Evolutionary conservation across 106 monocot genomes (phyloP), one percentile per base, ranked within the genome.

Genomic region (Hemerocallis citrina): DNA sequence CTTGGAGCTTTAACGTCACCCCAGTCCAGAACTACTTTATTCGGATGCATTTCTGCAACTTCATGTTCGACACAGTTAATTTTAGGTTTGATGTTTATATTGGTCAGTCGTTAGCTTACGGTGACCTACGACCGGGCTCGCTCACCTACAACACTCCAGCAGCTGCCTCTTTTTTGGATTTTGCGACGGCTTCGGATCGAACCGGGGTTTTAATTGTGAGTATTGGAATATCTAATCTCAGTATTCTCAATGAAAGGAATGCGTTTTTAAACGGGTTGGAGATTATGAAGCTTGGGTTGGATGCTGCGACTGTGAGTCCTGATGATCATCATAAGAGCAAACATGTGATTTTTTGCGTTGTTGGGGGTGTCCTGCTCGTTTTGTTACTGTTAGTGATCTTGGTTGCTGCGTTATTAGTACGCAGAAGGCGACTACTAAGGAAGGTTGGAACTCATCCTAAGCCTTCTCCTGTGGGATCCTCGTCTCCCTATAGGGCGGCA

Each of bases 41-140:
- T 15, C 69, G 88, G 12, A 48, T 80, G 59, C 88, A 89, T 49
- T 89, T 84, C 71, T 89, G 88, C 68, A 70, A 84, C 64, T 57
- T 72, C 62, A 35, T 72, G 44, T 65, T 68, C 4, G 1, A 13
- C 7, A 16, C 52, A 23, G 61, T 3, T 13, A 0, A 17, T 10
- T n/a, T n/a, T n/a, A 29, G 1, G 37, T 89, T 89, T 74, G 7
- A 74, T 38, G 74, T 89, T 42, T 89, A 71, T 50, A 52, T 89
- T 16, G 58, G 48, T 10, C 34, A 44, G 5, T 22, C 23, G 7
- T 10, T 9, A 1, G 74, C 62, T 0, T 1, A 13, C 9, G 22
- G 3, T n/a, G 49, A 83, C 28, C 56, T 88, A 16, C 34, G 37
- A 3, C 64, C 67, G 8, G 28, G 38, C 8, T 16, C 3, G 1